These are phyloP conservation scores for Daldinia grandis DNA, from an alignment of 495 filamentous ascomycete species.

Conservation along the genomic window DNA sequence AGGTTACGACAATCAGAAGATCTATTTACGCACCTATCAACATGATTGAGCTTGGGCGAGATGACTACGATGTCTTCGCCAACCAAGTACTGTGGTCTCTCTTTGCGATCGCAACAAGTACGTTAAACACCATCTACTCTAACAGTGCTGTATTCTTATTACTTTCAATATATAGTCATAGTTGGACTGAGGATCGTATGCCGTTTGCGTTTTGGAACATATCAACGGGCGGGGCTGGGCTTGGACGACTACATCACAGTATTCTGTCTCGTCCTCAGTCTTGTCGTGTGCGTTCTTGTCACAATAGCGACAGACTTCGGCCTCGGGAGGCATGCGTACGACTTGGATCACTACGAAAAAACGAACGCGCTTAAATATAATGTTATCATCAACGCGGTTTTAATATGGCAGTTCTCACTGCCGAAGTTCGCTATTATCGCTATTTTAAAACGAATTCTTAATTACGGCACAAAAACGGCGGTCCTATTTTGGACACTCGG, in stretches of 20 bases:
- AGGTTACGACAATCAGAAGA: background rate
- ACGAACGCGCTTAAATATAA: conserved; percentile 39
- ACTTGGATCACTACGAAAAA: conserved; percentile 9
- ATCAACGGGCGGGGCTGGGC: conserved; percentile 31
- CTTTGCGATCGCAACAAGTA: conserved; percentile 32
- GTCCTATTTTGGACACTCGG: conserved; percentile 39
- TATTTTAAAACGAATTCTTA: conserved; percentile 43
- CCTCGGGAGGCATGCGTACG: conserved; percentile 34
- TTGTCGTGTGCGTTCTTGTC: conserved; percentile 30
- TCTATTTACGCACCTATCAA: background rate
- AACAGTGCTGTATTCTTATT: conserved; percentile 9
- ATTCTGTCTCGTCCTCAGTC: conserved; percentile 35
- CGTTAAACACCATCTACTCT: background rate
- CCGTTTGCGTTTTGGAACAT: conserved; percentile 23
- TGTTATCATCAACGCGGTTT: conserved; percentile 38
- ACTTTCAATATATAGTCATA: conserved; percentile 26
- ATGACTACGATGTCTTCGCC: conserved; percentile 36
- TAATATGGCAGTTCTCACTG: conserved; percentile 44
- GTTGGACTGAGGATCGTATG: conserved; percentile 37
- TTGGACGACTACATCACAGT: conserved; percentile 41
- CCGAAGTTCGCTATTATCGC: conserved; percentile 46
- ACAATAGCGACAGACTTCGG: conserved; percentile 35
- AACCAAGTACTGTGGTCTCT: conserved; percentile 32
- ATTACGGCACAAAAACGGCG: conserved; percentile 38
- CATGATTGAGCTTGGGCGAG: conserved; percentile 32